These are phyloP conservation scores for Suillus luteus DNA, from an alignment of 768 basidiomycete species.

Conservation along the genomic window DNA sequence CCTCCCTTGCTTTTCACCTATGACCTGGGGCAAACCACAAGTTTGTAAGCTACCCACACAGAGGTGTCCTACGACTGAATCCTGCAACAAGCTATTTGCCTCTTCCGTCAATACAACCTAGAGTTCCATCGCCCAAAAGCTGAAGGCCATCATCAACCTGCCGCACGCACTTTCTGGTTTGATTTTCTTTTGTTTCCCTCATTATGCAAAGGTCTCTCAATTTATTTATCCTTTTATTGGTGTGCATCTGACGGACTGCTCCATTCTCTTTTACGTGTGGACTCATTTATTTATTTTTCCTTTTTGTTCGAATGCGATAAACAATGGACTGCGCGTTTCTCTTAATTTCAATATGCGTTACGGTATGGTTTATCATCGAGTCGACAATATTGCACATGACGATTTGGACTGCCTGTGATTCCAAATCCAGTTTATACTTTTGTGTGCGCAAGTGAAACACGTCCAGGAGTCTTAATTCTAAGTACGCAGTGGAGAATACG, in stretches of 20 bases:
- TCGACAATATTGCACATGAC: not conserved
- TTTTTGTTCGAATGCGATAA: too few species aligned
- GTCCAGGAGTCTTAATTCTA: too few species aligned
- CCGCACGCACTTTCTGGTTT: not conserved
- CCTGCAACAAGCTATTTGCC: not conserved
- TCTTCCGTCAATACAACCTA: not conserved
- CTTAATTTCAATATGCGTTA: not conserved
- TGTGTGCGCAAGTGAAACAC: not conserved
- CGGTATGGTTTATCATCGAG: too few species aligned
- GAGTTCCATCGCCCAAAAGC: not conserved
- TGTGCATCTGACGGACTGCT: not conserved
- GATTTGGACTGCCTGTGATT: not conserved
- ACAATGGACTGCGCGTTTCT: too few species aligned
- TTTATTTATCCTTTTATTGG: not conserved
- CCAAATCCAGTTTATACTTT: not conserved
- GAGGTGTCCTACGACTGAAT: not conserved
- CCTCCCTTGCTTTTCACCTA: not conserved
- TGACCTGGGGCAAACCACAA: not conserved
- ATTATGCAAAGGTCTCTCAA: not conserved
- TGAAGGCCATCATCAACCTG: not conserved
- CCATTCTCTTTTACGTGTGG: not conserved
- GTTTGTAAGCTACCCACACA: not conserved
- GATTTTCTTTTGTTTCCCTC: not conserved
- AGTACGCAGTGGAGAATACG: not conserved
- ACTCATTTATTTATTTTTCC: not conserved